These are phyloP conservation scores for Nannochloris sp. DNA, from an alignment of 139 green algal species.

Conservation along the genomic window DNA sequence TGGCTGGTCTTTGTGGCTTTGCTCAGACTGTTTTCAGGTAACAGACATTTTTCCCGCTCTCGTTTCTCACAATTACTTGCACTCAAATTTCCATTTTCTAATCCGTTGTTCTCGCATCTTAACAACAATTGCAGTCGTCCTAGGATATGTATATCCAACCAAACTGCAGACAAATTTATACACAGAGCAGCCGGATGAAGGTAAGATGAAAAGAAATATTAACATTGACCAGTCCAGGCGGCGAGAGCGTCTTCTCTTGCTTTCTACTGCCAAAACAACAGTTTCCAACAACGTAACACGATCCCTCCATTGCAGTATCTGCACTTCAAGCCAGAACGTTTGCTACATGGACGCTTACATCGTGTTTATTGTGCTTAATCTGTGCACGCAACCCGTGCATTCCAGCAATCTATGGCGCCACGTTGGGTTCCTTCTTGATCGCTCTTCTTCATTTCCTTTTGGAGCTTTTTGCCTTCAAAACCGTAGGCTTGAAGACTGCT, in stretches of 20 bases:
- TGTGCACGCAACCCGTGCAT: constrained; percentile 65
- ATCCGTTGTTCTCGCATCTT: too few relatives aligned
- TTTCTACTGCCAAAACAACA: too few relatives aligned
- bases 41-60: neutral
- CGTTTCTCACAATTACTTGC: neutral
- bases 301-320: constrained; percentile 58
- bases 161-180: constrained; percentile 69
- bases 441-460: constrained; percentile 64
- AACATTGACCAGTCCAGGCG: too few relatives aligned
- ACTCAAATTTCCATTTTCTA: neutral
- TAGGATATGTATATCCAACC: constrained; percentile 53
- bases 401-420: constrained; percentile 66
- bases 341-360: constrained; percentile 71
- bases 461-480: constrained; percentile 68
- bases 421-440: constrained; percentile 67
- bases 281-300: too few relatives aligned
- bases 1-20: constrained; percentile 71
- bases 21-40: constrained; percentile 66
- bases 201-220: too few relatives aligned
- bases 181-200: constrained; percentile 45
- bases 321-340: constrained; percentile 73
- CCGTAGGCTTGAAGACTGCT: constrained; percentile 49
- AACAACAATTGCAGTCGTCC: constrained; percentile 61
- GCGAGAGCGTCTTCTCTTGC: too few relatives aligned
- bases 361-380: constrained; percentile 71